phyloP scores from a whole-genome alignment of 805 yeast genomes.

The Barnettozyma botsteinii region DNA sequence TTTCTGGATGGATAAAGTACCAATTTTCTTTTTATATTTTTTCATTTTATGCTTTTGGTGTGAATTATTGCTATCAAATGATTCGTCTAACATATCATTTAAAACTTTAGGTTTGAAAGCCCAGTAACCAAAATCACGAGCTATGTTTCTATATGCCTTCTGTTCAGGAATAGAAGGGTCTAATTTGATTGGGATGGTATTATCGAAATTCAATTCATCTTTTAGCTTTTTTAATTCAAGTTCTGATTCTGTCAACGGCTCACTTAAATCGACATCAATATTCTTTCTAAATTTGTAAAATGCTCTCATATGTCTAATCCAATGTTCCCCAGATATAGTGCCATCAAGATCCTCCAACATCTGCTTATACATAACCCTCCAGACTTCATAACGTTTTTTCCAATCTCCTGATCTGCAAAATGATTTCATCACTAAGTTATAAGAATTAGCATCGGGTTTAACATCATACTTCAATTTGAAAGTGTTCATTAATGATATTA shows the following conservation, averaged over 20 bases:
- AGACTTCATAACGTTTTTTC: conserved; percentile 18
- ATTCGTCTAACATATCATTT: too few relatives aligned
- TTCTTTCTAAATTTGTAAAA: conserved; percentile 17
- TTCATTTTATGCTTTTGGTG: conserved; percentile 4
- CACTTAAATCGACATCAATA: conserved; percentile 14
- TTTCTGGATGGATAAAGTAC: conserved; percentile 25
- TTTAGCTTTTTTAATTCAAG: conserved; percentile 3
- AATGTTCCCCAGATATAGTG: conserved; percentile 20
- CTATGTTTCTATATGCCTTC: conserved; percentile 4
- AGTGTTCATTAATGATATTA: conserved; percentile 29
- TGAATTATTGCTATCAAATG: not conserved
- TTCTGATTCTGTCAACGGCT: conserved; percentile 17
- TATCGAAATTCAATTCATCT: conserved; percentile 2
- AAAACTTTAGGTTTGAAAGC: conserved; percentile 2
- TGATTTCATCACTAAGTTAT: conserved; percentile 31
- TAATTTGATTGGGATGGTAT: conserved; percentile 5
- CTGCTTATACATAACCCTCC: conserved; percentile 24
- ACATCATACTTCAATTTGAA: conserved; percentile 24
- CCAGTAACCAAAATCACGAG: conserved; percentile 14
- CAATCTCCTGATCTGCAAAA: conserved; percentile 31
- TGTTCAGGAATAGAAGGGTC: conserved; percentile 3
- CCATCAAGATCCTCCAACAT: conserved; percentile 17
- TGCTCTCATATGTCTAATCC: conserved; percentile 22
- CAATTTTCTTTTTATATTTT: conserved; percentile 21
- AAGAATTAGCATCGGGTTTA: conserved; percentile 28